Evolutionary conservation across 2,329 filamentous ascomycete genomes (phyloP), one percentile per base, ranked within the genome.

Genomic region (Pyrenophora tritici-repentis): DNA sequence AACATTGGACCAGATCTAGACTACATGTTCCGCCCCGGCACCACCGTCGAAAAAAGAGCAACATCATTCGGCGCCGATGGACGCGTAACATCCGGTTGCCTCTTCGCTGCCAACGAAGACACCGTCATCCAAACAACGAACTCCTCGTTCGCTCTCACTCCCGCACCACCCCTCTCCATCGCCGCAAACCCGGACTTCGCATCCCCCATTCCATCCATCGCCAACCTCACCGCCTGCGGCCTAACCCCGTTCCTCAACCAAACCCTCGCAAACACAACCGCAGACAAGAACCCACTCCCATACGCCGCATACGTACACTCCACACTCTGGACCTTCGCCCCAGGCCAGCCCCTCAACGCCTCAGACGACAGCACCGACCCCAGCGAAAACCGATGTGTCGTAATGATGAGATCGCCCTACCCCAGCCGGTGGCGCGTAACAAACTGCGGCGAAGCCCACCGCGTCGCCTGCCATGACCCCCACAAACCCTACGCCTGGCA

Each of bases 271-370:
- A 76, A 77, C 49, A 57, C 65, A 16, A 83, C 82, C 8, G 83
- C 84, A 7, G 76, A 80, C 50, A 59, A 69, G 37, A 72, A 81
- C 50, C 65, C 76, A 24, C 55, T 63, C 8, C 75, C 76, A 4
- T 86, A 87, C 63, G 74, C 76, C 51, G 75, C 76, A 41, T 79
- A 81, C 52, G 78, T 79, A 1, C 71, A 78, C 37, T 77, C 76
- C 10, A 75, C 80, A 0, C 74, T 83, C 8, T 88, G 86, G 84
- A 80, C 83, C 16, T 88, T 85, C 84, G 81, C 78, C 1, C 67
- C 75, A 0, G 76, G 77, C 9, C 77, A 88, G 66, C 86, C 86
- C 1, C 62, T 68, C 26, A 83, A 83, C 51, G 71, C 69, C 31
- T 76, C 76, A 3, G 56, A 64, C 5, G 41, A 34, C 4, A 43